phyloP scores from a whole-genome alignment of 2,329 filamentous ascomycete species.

The Monosporascus ibericus region DNA sequence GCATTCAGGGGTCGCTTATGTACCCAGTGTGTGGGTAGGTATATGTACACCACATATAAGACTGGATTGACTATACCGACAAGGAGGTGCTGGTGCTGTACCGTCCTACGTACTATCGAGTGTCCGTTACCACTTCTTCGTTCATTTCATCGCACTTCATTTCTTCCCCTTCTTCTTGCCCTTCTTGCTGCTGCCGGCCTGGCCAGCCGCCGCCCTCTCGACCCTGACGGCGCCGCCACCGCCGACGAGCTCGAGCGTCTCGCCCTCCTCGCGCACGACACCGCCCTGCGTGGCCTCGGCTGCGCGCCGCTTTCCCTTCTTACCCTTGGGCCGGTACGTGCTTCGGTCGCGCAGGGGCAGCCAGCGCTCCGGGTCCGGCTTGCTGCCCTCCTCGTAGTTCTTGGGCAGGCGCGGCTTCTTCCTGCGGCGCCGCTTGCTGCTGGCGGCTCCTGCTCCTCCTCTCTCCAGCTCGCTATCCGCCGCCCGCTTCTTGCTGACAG shows the following conservation, averaged over 20 bases:
- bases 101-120: too few relatives aligned
- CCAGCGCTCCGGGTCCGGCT: constrained; percentile 87
- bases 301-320: constrained; percentile 82
- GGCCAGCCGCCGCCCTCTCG: constrained; percentile 45
- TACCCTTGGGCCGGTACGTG: constrained; percentile 83
- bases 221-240: constrained; percentile 59
- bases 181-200: constrained; percentile 17
- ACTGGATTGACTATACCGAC: background rate
- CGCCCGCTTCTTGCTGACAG: constrained; percentile 41
- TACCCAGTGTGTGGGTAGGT: too few relatives aligned
- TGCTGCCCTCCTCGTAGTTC: constrained; percentile 69
- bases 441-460: constrained; percentile 36
- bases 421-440: constrained; percentile 37
- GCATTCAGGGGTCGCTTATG: too few relatives aligned
- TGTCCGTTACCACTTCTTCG: background rate
- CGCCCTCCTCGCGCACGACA: constrained; percentile 48
- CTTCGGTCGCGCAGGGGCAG: constrained; percentile 83
- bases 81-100: too few relatives aligned
- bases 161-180: constrained; percentile 41
- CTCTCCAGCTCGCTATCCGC: constrained; percentile 30
- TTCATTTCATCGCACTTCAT: constrained; percentile 29
- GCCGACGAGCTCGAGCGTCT: constrained; percentile 57
- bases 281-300: constrained; percentile 81
- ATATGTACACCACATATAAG: too few relatives aligned
- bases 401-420: constrained; percentile 56